These are phyloP conservation scores for Penicillium corylophilum DNA, from an alignment of 2,329 filamentous ascomycete species.

Conservation along the genomic window DNA sequence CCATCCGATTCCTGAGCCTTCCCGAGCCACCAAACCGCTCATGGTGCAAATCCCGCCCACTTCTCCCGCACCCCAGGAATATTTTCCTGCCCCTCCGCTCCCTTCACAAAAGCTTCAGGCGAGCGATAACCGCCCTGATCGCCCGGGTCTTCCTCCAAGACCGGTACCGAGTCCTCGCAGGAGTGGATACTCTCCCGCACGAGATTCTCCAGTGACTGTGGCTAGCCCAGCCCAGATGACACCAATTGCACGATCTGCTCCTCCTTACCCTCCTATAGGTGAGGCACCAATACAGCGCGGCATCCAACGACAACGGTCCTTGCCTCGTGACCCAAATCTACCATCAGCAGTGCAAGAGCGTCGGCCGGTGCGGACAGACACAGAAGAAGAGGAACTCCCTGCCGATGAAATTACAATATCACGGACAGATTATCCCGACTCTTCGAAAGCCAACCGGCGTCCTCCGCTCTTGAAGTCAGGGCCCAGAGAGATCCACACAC, in stretches of 20 bases:
- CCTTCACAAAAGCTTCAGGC: constrained; percentile 41
- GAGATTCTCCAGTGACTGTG: constrained; percentile 13
- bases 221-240: constrained; percentile 13
- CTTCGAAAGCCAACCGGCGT: constrained; percentile 78
- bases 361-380: constrained; percentile 35
- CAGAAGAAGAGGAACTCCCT: constrained; percentile 52
- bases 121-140: constrained; percentile 41
- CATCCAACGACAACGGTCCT: constrained; percentile 29
- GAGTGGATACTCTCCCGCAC: constrained; percentile 25
- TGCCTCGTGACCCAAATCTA: constrained; percentile 27
- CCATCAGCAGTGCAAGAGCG: constrained; percentile 23
- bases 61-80: constrained; percentile 19
- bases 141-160: constrained; percentile 52
- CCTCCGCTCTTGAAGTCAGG: constrained; percentile 73
- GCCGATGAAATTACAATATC: constrained; percentile 53
- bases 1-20: constrained; percentile 27
- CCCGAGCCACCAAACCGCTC: constrained; percentile 31
- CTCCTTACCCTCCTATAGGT: constrained; percentile 9
- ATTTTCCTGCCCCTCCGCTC: constrained; percentile 33
- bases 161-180: constrained; percentile 21
- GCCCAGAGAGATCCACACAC: constrained; percentile 73
- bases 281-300: constrained; percentile 22
- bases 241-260: constrained; percentile 15
- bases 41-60: constrained; percentile 33
- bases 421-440: constrained; percentile 73